Evolutionary conservation across 2,329 filamentous ascomycete genomes (phyloP), one percentile per base, ranked within the genome.

Genomic region (Acrodontium crateriforme): DNA sequence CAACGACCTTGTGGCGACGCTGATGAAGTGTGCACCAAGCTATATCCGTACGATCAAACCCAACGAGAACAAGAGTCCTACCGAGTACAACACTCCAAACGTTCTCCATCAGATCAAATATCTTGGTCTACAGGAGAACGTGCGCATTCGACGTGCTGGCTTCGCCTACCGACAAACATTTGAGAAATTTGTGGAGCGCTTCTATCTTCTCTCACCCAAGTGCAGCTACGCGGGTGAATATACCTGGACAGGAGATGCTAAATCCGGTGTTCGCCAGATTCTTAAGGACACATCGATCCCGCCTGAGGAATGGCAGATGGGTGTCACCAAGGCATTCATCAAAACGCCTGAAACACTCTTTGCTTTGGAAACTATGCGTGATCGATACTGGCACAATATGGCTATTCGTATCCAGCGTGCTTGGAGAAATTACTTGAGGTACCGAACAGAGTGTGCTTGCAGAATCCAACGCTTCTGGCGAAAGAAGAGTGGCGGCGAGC

Each of bases 341-440:
- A 95, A 98, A 58, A 85, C 89, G 0, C 89, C 89, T 1, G 89
- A 98, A 56, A 98, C 89, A 0, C 62, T 98, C 2, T 98, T 98
- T 49, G 89, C 89, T 2, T 64, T 98, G 8, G 89, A 98, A 56
- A 85, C 91, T 32, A 95, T 98, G 87, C 74, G 89, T 50, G 89
- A 98, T 52, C 70, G 82, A 31, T 98, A 95, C 58, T 95, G 87
- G 87, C 87, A 95, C 57, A 98, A 95, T 59, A 95, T 98, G 89
- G 89, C 89, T 3, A 92, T 87, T 35, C 74, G 89, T 34, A 95
- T 98, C 34, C 89, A 98, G 59, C 73, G 89, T 42, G 89, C 92
- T 49, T 98, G 89, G 89, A 73, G 89, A 45, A 92, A 91, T 28
- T 95, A 94, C 49, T 68, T 95, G 21, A 76, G 87, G 4, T 95